phyloP scores from a whole-genome alignment of 1,284 basidiomycete genomes.

The Hypsizygus ulmarius region DNA sequence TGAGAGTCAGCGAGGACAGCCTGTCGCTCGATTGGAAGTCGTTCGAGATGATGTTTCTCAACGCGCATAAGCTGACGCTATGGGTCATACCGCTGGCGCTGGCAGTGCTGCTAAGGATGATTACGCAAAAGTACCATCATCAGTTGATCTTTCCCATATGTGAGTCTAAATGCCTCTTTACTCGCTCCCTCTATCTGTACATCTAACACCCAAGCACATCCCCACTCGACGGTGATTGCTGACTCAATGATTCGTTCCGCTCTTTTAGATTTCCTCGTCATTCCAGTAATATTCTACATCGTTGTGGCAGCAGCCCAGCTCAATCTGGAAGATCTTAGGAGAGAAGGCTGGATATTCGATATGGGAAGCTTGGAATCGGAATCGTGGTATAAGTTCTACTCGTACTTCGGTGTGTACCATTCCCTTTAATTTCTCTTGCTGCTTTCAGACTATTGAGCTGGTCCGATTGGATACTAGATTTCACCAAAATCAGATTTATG shows the following conservation, averaged over 20 bases:
- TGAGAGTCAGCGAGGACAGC: conserved; percentile 80
- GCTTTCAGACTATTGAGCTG: background rate
- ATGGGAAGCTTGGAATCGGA: conserved; percentile 10
- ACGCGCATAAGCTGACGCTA: conserved; percentile 59
- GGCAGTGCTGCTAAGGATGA: conserved; percentile 76
- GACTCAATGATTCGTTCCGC: no score
- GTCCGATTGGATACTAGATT: no score
- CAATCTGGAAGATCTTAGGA: conserved; percentile 11
- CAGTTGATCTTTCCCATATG: conserved; percentile 92
- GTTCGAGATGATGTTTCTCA: conserved; percentile 60
- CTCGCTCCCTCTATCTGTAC: background rate
- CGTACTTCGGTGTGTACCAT: conserved; percentile 60
- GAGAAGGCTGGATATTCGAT: conserved; percentile 15
- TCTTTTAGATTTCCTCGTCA: conserved; percentile 13
- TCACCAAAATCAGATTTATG: conserved; percentile 55
- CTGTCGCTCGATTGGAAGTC: conserved; percentile 70
- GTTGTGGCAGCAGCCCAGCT: conserved; percentile 6
- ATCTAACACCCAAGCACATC: no score
- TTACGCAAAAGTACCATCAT: conserved; percentile 81
- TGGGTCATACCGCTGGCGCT: conserved; percentile 79
- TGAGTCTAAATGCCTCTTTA: conserved; percentile 42
- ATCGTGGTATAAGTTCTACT: conserved; percentile 83
- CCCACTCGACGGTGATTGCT: no score
- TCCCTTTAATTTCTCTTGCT: conserved; percentile 5
- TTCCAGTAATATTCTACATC: conserved; percentile 12